Percentiles rank a stretch among this genome's conserved stretches.
phyloP scores from a whole-genome alignment of 768 basidiomycete species.

The Tubosaeta sp. region DNA sequence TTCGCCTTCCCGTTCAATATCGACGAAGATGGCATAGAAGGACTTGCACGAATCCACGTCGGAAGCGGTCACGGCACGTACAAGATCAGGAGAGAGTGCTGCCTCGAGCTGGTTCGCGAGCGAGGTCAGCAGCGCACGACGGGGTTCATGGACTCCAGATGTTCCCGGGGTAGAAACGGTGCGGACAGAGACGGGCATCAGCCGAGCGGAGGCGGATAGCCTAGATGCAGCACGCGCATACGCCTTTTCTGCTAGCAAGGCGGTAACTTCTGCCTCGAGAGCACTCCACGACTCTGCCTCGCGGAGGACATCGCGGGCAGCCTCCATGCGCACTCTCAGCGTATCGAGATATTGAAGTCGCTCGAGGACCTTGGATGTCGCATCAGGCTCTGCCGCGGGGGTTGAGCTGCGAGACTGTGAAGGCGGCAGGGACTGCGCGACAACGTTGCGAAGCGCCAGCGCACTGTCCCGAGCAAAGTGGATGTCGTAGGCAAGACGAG shows the following conservation, averaged over 20 bases:
- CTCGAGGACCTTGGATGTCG: slow-evolving; percentile 66
- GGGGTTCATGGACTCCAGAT: slow-evolving; percentile 58
- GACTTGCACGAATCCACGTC: slow-evolving; percentile 71
- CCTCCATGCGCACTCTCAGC: slow-evolving; percentile 84
- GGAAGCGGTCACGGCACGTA: slow-evolving; percentile 76
- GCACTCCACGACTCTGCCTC: slow-evolving; percentile 98
- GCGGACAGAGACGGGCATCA: slow-evolving; percentile 91
- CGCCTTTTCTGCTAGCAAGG: slow-evolving; percentile 71
- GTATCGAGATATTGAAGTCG: slow-evolving; percentile 77
- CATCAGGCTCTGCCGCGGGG: slow-evolving; percentile 24
- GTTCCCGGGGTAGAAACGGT: slow-evolving; percentile 53
- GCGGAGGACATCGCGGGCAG: slow-evolving; percentile 79
- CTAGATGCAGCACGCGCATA: slow-evolving; percentile 91
- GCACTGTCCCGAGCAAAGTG: slow-evolving; percentile 97
- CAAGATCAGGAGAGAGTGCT: slow-evolving; percentile 83
- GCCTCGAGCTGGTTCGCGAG: slow-evolving; percentile 96
- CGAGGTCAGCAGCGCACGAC: slow-evolving; percentile 81
- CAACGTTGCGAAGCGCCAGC: slow-evolving; percentile 61
- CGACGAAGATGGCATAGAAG: slow-evolving; percentile 83
- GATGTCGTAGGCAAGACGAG: slow-evolving; percentile 89
- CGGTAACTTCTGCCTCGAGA: slow-evolving; percentile 86
- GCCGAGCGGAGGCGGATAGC: slow-evolving; percentile 81
- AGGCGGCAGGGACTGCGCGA: slow-evolving; percentile 50
- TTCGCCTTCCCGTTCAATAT: slow-evolving; percentile 89
- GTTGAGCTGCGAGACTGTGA: slow-evolving; percentile 6